A percentile compares a stretch with the other conserved stretches of the same genome.
Conservation (phyloP, 345 rosid genomes). For the Lumnitzera racemosa region DNA sequence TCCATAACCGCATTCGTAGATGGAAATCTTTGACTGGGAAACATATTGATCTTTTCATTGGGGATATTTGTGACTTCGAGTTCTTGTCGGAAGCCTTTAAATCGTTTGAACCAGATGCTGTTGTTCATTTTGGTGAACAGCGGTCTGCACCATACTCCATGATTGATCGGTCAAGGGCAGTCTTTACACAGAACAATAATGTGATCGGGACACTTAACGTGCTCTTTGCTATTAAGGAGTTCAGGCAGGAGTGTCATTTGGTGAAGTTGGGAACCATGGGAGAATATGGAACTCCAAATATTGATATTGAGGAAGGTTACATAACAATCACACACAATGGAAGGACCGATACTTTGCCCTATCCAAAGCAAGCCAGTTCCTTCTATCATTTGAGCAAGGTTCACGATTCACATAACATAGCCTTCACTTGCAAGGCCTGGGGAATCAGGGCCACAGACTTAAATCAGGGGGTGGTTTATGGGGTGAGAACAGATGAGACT, state of each 20-base stretch:
- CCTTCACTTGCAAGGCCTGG: slow-evolving; percentile 99
- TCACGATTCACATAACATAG: slow-evolving; percentile 92
- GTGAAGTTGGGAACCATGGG: slow-evolving; percentile 99
- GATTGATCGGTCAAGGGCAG: slow-evolving; percentile 91
- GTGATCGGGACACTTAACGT: slow-evolving; percentile 94
- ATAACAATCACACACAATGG: slow-evolving; percentile 90
- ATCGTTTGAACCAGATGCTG: slow-evolving; percentile 85
- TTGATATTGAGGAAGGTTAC: slow-evolving; percentile 96
- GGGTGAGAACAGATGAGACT: slow-evolving; percentile 86
- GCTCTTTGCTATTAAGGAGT: slow-evolving; percentile 94
- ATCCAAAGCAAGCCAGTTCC: slow-evolving; percentile 97
- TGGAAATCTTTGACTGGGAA: slow-evolving; percentile 91
- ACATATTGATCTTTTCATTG: slow-evolving; percentile 66
- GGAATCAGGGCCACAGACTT: slow-evolving; percentile 97
- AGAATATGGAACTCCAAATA: slow-evolving; percentile 98
- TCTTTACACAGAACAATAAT: slow-evolving; percentile 85
- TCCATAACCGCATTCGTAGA: slow-evolving; percentile 68
- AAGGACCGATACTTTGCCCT: slow-evolving; percentile 87
- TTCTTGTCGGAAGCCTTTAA: slow-evolving; percentile 76
- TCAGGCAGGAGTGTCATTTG: slow-evolving; percentile 74
- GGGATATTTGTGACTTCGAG: slow-evolving; percentile 92
- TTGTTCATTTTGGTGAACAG: slow-evolving; percentile 93
- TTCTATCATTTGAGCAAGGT: slow-evolving; percentile 99
- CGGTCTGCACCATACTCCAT: slow-evolving; percentile 96
- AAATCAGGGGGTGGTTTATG: slow-evolving; percentile 98